phyloP scores from a whole-genome alignment of 768 basidiomycete genomes.

The Tylopilus sp. region DNA sequence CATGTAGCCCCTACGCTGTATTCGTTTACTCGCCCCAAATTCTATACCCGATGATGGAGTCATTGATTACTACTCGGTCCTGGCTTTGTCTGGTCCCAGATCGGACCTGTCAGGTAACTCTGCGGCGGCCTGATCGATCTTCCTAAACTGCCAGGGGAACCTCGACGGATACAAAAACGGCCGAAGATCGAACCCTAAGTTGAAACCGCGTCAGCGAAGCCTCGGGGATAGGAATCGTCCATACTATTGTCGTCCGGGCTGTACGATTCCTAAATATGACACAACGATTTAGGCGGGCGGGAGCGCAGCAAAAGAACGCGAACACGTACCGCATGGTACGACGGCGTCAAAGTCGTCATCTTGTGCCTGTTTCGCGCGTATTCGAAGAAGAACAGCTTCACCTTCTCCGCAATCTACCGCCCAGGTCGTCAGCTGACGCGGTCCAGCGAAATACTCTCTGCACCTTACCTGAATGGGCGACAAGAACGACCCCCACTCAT shows the following conservation, averaged over 20 bases:
- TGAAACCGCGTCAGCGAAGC: conserved; percentile 1
- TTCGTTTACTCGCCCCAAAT: background rate
- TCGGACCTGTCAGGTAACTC: conserved; percentile 68
- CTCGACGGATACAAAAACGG: conserved; percentile 95
- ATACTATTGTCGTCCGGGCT: conserved; percentile 94
- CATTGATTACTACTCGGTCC: conserved; percentile 43
- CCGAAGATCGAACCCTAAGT: conserved; percentile 87
- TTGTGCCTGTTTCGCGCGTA: conserved; percentile 78
- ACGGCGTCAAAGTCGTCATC: conserved; percentile 47
- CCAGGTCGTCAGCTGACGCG: background rate
- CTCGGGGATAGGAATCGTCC: background rate
- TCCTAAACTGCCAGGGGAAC: conserved; percentile 96
- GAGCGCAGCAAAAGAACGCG: background rate
- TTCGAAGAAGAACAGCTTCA: conserved; percentile 96
- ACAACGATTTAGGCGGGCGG: background rate
- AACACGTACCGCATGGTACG: conserved; percentile 60
- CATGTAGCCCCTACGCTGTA: background rate
- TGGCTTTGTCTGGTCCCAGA: conserved; percentile 38
- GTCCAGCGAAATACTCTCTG: no score
- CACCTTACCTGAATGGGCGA: conserved; percentile 35
- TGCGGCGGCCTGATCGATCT: conserved; percentile 86
- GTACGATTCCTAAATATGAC: conserved; percentile 72
- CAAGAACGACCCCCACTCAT: conserved; percentile 74
- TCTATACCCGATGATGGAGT: background rate
- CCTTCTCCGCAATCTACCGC: conserved; percentile 83